Conservation (phyloP, 164 flowering plant species). For the Tetracentron sinense region DNA sequence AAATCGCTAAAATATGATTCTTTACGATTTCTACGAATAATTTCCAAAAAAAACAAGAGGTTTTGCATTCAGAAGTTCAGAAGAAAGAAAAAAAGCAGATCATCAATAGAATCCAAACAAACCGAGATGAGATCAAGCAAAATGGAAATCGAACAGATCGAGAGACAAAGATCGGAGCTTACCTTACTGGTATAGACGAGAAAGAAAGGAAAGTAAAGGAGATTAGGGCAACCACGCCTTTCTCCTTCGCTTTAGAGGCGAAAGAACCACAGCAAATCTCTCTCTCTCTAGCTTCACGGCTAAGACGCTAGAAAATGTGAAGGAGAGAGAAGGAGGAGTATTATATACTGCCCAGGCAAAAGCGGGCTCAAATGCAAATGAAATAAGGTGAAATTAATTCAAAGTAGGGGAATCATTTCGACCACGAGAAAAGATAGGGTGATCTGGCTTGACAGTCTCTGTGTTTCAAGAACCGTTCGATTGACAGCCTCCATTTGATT, state of each 20-base stretch:
- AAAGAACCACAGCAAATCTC: neutral
- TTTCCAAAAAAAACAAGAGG: neutral
- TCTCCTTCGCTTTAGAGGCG: neutral
- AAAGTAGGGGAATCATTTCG: conserved; percentile 26
- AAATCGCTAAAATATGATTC: neutral
- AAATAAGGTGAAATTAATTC: conserved; percentile 17
- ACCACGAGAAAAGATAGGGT: conserved; percentile 36
- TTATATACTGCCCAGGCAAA: neutral
- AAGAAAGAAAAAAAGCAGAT: neutral
- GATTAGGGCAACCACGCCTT: neutral
- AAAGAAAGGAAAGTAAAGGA: neutral
- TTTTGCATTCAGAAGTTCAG: too few relatives aligned
- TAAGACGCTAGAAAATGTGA: neutral
- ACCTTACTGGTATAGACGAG: neutral
- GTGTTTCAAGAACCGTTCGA: conserved; percentile 11
- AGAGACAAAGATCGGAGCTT: neutral
- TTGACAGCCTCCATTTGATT: neutral
- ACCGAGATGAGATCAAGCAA: neutral
- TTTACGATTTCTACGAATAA: neutral
- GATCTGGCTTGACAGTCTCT: conserved; percentile 44
- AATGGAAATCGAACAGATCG: too few relatives aligned
- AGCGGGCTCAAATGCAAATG: conserved; percentile 19
- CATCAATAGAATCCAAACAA: neutral
- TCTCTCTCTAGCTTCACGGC: neutral
- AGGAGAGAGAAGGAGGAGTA: neutral